A percentile compares a stretch with the other conserved stretches of the same genome.
These are phyloP conservation scores for Scedosporium aurantiacum DNA, from an alignment of 2,329 filamentous ascomycete species.

Conservation along the genomic window DNA sequence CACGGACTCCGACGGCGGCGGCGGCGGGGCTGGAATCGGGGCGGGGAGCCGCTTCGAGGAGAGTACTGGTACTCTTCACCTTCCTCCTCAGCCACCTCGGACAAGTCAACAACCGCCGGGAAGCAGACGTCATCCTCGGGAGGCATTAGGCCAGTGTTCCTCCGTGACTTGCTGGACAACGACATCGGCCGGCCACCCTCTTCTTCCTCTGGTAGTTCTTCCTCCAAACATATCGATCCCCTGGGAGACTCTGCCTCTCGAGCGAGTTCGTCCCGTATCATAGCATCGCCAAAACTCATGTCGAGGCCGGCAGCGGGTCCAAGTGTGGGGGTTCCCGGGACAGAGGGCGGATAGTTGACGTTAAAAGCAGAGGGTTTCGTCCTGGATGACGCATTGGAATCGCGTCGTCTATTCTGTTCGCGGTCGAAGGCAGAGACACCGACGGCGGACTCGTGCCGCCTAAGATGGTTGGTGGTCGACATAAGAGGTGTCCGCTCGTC, in stretches of 20 bases:
- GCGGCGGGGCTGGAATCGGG: conserved; percentile 28
- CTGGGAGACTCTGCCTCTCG: conserved; percentile 17
- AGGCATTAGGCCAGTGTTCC: conserved; percentile 29
- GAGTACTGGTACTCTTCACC: conserved; percentile 15
- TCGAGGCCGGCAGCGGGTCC: conserved; percentile 37
- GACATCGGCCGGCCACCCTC: not conserved
- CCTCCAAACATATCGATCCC: conserved; percentile 17
- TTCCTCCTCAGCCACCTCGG: conserved; percentile 73
- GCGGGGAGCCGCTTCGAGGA: conserved; percentile 24
- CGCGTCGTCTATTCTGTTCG: conserved; percentile 17
- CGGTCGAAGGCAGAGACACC: not conserved
- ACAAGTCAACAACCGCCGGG: conserved; percentile 54
- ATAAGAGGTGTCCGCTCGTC: conserved; percentile 47
- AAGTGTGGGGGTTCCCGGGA: conserved; percentile 49
- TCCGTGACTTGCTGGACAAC: conserved; percentile 11
- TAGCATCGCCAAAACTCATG: conserved; percentile 55
- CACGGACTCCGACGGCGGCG: conserved; percentile 62
- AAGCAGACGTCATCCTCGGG: conserved; percentile 90
- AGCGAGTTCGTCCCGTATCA: conserved; percentile 53
- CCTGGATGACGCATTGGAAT: conserved; percentile 41
- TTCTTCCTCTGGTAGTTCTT: conserved; percentile 20
- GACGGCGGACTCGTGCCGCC: conserved; percentile 10
- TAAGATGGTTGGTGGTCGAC: conserved; percentile 27
- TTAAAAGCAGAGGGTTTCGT: conserved; percentile 32
- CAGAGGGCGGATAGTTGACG: conserved; percentile 58